phyloP scores from a whole-genome alignment of 169 alveolate species.

The Eimeria praecox region DNA sequence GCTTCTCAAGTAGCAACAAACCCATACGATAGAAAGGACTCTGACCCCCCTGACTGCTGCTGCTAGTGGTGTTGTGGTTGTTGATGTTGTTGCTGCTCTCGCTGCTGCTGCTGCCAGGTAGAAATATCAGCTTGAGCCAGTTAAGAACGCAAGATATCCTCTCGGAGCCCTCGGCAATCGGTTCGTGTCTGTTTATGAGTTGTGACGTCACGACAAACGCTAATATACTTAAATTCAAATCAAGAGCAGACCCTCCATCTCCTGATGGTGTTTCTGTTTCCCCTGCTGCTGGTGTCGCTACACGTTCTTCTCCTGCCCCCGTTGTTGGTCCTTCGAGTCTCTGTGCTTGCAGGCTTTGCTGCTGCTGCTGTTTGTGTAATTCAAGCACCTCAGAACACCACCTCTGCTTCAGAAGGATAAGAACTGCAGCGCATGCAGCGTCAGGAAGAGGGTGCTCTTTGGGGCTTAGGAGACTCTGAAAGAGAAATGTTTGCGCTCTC shows the following conservation, averaged over 20 bases:
- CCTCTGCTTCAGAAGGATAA: slow-evolving; percentile 16
- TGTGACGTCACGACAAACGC: slow-evolving; percentile 32
- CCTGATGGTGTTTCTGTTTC: neutral
- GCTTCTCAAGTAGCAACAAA: slow-evolving; percentile 8
- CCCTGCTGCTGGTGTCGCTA: slow-evolving; percentile 13
- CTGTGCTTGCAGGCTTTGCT: slow-evolving; percentile 9
- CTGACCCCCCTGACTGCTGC: neutral
- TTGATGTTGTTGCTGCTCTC: neutral
- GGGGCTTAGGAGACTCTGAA: slow-evolving; percentile 31
- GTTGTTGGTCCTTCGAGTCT: neutral
- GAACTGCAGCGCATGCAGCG: slow-evolving; percentile 56
- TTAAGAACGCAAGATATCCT: slow-evolving; percentile 20
- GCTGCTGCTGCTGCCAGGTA: slow-evolving; percentile 41
- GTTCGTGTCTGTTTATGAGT: slow-evolving; percentile 35
- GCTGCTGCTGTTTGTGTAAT: neutral
- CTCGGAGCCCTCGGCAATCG: slow-evolving; percentile 63
- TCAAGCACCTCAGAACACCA: slow-evolving; percentile 27
- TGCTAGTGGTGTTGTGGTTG: slow-evolving; percentile 13
- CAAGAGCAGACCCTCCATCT: neutral
- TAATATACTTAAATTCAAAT: slow-evolving; percentile 6
- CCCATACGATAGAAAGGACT: slow-evolving; percentile 48
- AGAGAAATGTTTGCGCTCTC: slow-evolving; percentile 20
- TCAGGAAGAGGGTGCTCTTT: slow-evolving; percentile 37
- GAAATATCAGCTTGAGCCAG: slow-evolving; percentile 27
- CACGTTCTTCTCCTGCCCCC: slow-evolving; percentile 10